A percentile compares a stretch with the other conserved stretches of the same genome.
Conservation (phyloP, 2,329 filamentous ascomycete species). For the Didymellaceae sp. region DNA sequence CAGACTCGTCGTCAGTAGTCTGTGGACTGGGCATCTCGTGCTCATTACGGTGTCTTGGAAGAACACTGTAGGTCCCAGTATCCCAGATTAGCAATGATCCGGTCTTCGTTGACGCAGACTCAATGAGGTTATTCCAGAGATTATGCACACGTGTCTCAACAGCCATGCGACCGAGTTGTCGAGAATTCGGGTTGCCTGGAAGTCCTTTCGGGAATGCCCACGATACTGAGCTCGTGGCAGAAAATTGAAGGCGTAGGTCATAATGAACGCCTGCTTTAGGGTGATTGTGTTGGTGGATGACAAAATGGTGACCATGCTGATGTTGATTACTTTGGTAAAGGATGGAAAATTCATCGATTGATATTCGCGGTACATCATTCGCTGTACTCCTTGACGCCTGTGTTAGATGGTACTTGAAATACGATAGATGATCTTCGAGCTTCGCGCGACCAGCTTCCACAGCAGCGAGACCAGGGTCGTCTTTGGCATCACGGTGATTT, state of each 20-base stretch:
- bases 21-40: constrained; percentile 30
- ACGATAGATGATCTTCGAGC: constrained; percentile 57
- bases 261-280: constrained; percentile 72
- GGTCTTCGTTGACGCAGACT: constrained; percentile 52
- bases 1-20: constrained; percentile 38
- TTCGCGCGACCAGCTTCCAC: constrained; percentile 60
- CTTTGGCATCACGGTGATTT: background rate
- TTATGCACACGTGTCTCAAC: constrained; percentile 55
- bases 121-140: constrained; percentile 55
- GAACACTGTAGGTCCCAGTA: constrained; percentile 52
- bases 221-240: constrained; percentile 68
- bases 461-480: constrained; percentile 46
- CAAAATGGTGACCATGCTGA: constrained; percentile 60
- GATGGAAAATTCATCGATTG: constrained; percentile 51
- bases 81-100: constrained; percentile 57
- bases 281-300: constrained; percentile 77
- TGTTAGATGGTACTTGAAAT: constrained; percentile 54
- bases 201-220: constrained; percentile 57
- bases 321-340: constrained; percentile 59
- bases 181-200: constrained; percentile 52
- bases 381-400: constrained; percentile 31
- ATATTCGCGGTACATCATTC: constrained; percentile 42
- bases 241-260: constrained; percentile 74
- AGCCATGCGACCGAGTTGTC: constrained; percentile 50
- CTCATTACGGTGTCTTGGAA: constrained; percentile 28